These are phyloP conservation scores for Teratosphaeria destructans DNA, from an alignment of 2,329 filamentous ascomycete species.

Conservation along the genomic window DNA sequence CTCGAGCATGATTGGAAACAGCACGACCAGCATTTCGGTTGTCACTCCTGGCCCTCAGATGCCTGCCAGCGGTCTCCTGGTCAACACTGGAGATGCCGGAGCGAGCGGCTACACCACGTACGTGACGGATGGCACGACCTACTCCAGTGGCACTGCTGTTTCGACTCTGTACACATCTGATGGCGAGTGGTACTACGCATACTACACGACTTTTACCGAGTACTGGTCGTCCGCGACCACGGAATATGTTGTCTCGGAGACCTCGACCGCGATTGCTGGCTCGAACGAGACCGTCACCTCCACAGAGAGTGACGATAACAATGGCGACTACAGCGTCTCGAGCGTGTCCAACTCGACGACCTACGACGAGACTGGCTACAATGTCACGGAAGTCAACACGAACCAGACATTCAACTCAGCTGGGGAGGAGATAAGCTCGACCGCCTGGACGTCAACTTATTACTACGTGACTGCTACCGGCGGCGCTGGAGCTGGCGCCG, in stretches of 20 bases:
- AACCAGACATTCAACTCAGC: conserved; percentile 14
- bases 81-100: conserved; percentile 5
- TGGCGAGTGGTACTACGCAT: conserved; percentile 21
- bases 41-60: conserved; percentile 18
- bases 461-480: conserved; percentile 14
- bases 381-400: conserved; percentile 13
- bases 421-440: conserved; percentile 15
- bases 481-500: conserved; percentile 8
- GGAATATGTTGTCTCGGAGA: conserved; percentile 11
- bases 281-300: conserved; percentile 8
- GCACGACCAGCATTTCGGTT: conserved; percentile 19
- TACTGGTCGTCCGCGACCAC: conserved; percentile 21
- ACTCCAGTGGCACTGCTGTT: conserved; percentile 19
- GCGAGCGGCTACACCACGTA: conserved; percentile 19
- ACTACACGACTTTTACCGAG: conserved; percentile 19
- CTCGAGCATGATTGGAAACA: conserved; percentile 17
- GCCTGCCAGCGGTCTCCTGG: conserved; percentile 12
- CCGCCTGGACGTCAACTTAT: conserved; percentile 13
- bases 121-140: conserved; percentile 21
- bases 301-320: conserved; percentile 4
- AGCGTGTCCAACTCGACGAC: conserved; percentile 10
- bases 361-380: conserved; percentile 9
- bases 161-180: conserved; percentile 17
- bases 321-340: conserved; percentile 12
- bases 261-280: conserved; percentile 10